Evolutionary conservation across 2,329 filamentous ascomycete genomes (phyloP).

Genomic region (Xylaria digitata): DNA sequence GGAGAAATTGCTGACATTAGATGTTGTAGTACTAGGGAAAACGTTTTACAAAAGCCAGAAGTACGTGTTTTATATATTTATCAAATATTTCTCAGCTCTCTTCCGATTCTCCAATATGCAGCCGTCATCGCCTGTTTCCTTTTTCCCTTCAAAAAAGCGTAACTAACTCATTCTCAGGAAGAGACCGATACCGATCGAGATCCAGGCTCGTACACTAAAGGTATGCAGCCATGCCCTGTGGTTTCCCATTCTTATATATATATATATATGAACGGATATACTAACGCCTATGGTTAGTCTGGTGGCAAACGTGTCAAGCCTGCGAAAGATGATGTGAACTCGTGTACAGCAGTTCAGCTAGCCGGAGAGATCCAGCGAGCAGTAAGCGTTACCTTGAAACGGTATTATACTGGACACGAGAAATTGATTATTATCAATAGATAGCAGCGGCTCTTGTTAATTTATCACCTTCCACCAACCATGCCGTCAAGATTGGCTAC

Average conservation of each 20-base stretch:
- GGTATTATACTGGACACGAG: not conserved
- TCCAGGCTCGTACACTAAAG: conserved; percentile 72
- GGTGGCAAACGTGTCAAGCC: conserved; percentile 66
- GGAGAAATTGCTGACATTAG: conserved; percentile 14
- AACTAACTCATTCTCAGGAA: conserved; percentile 68
- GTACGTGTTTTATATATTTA: conserved; percentile 26
- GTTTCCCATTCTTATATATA: not conserved
- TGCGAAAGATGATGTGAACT: conserved; percentile 60
- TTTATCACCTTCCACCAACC: conserved; percentile 81
- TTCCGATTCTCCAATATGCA: not conserved
- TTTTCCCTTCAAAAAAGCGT: not conserved
- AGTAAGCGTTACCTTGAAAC: conserved; percentile 57
- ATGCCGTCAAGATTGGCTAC: conserved; percentile 81
- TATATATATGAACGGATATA: not conserved
- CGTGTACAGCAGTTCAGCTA: conserved; percentile 71
- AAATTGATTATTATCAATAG: conserved; percentile 24
- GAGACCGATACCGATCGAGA: conserved; percentile 83
- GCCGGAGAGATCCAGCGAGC: conserved; percentile 85
- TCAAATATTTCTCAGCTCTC: not conserved
- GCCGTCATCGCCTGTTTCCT: not conserved
- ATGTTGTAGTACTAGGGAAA: conserved; percentile 75
- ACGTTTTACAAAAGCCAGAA: conserved; percentile 80
- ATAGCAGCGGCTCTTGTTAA: conserved; percentile 76
- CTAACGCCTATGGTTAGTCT: conserved; percentile 19
- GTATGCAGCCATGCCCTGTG: conserved; percentile 53